A percentile compares a stretch with the other conserved stretches of the same genome.
These are phyloP conservation scores for Kodamaea ohmeri DNA, from an alignment of 1,139 yeast genomes.

Conservation along the genomic window DNA sequence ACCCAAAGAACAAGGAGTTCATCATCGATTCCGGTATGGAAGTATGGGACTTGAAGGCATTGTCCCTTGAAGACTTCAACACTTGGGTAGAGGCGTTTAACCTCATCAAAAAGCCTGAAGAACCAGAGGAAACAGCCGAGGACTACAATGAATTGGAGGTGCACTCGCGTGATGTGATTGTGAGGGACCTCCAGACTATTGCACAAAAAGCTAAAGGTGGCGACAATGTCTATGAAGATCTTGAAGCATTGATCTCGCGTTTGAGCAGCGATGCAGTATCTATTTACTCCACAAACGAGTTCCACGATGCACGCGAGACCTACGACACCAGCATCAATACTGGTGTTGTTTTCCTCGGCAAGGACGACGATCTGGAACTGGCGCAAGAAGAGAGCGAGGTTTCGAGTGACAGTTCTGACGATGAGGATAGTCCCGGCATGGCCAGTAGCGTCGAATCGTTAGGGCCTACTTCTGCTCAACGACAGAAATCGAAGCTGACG, in stretches of 20 bases:
- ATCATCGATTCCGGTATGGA: conserved; percentile 95
- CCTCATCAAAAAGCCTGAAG: conserved; percentile 29
- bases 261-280: conserved; percentile 11
- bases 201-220: conserved; percentile 20
- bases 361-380: conserved; percentile 18
- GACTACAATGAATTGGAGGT: conserved; percentile 2
- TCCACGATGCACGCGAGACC: conserved; percentile 63
- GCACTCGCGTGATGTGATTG: neutral
- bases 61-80: conserved; percentile 61
- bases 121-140: conserved; percentile 13
- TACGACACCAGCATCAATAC: conserved; percentile 38
- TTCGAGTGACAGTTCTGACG: conserved; percentile 13
- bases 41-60: conserved; percentile 83
- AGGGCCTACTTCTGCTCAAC: too few relatives aligned
- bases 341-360: conserved; percentile 36
- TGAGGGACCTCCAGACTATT: conserved; percentile 19
- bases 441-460: neutral
- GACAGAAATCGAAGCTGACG: neutral
- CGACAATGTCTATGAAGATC: conserved; percentile 18
- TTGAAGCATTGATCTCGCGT: conserved; percentile 19
- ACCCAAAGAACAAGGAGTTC: conserved; percentile 62
- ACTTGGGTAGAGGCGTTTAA: conserved; percentile 83
- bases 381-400: conserved; percentile 18
- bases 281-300: conserved; percentile 41
- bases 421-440: conserved; percentile 1